Conservation (phyloP, 2,329 filamentous ascomycete genomes). For the Juglanconis juglandina region DNA sequence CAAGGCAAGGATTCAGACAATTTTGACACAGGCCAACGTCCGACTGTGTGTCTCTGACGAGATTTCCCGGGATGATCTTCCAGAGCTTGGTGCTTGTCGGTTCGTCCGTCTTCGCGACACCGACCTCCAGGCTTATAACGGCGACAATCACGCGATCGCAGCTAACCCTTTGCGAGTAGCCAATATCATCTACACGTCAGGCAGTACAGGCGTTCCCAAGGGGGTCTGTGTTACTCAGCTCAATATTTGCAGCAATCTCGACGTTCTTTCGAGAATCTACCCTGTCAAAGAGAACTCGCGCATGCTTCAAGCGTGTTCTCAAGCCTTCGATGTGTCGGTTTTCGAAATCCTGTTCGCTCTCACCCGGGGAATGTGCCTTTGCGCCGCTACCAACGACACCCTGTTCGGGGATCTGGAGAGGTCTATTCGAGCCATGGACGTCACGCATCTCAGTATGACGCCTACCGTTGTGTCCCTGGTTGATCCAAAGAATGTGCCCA, state of each 20-base stretch:
- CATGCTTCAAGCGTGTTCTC: conserved; percentile 79
- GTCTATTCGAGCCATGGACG: conserved; percentile 57
- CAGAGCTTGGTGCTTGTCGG: conserved; percentile 17
- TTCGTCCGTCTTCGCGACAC: conserved; percentile 33
- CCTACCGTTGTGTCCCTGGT: conserved; percentile 80
- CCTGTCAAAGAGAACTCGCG: conserved; percentile 51
- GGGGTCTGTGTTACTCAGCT: conserved; percentile 74
- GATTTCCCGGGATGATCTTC: conserved; percentile 19
- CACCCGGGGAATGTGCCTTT: conserved; percentile 74
- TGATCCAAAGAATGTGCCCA: conserved; percentile 63
- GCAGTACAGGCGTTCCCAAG: conserved; percentile 77
- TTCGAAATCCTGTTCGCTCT: conserved; percentile 90
- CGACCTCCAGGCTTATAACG: conserved; percentile 27
- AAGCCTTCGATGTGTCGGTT: conserved; percentile 82
- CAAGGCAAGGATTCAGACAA: conserved; percentile 52
- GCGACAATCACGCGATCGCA: conserved; percentile 34
- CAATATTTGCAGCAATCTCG: conserved; percentile 75
- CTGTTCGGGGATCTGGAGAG: conserved; percentile 70
- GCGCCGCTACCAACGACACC: conserved; percentile 69
- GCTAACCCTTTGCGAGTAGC: conserved; percentile 53
- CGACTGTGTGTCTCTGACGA: conserved; percentile 41
- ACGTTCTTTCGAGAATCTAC: conserved; percentile 63
- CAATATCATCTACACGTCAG: conserved; percentile 81
- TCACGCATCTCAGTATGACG: conserved; percentile 82
- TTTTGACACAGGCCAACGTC: conserved; percentile 59